Evolutionary conservation across 2,329 filamentous ascomycete species (phyloP).

Genomic region (Alternaria burnsii): DNA sequence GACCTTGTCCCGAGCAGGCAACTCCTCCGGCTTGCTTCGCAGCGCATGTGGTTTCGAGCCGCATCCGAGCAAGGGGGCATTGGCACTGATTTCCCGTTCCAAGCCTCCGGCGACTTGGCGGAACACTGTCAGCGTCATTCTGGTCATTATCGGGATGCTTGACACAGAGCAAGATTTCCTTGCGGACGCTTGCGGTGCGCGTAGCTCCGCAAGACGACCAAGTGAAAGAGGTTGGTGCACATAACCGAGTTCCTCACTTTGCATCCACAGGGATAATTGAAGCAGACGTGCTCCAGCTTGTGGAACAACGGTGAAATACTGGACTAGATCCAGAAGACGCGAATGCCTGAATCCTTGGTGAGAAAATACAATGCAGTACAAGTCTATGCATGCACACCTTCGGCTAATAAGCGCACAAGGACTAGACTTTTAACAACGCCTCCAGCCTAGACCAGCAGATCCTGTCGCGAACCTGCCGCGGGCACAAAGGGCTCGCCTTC

Average conservation of each 20-base stretch:
- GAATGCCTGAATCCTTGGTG: background rate
- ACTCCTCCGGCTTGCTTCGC: slow-evolving; percentile 11
- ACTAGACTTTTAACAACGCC: background rate
- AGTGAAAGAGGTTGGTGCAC: background rate
- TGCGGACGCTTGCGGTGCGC: background rate
- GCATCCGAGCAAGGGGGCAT: slow-evolving; percentile 11
- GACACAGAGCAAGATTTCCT: background rate
- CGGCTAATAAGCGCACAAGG: background rate
- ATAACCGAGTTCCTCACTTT: background rate
- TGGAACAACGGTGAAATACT: too few relatives aligned
- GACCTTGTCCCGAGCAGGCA: slow-evolving; percentile 12
- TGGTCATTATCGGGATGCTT: background rate
- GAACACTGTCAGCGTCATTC: slow-evolving; percentile 2
- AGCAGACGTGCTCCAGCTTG: background rate
- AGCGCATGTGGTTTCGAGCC: slow-evolving; percentile 11
- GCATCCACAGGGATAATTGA: background rate
- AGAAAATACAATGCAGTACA: background rate
- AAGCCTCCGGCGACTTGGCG: slow-evolving; percentile 18
- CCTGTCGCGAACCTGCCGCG: background rate
- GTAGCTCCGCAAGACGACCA: background rate
- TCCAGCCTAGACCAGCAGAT: slow-evolving; percentile 11
- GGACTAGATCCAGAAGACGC: background rate
- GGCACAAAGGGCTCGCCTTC: background rate
- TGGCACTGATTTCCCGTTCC: slow-evolving; percentile 7
- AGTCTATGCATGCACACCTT: background rate